Evolutionary conservation across 1,284 basidiomycete genomes (phyloP), one percentile per base, ranked within the genome.

Genomic region (Malassezia obtusa): DNA sequence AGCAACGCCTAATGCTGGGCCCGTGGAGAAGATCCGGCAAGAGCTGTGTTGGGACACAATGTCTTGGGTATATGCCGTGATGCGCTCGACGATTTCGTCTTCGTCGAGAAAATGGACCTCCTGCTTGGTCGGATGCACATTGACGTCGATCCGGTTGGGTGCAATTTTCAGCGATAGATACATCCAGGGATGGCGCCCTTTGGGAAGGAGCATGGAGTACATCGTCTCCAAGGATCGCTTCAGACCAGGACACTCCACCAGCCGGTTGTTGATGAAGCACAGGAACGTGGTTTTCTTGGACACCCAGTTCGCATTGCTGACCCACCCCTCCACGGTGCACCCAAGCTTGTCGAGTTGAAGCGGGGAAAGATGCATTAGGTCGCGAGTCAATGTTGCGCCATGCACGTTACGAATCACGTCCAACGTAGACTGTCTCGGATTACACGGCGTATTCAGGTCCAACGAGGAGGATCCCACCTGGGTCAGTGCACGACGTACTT

Each of bases 61-160:
- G 15, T 52, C 40, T 43, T 66, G 62, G 0, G 59, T 62, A 21
- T 53, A 50, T 14, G 45, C 31, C n/a, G 86, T 83, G 44, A 98
- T 82, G 7, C 77, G 78, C 61, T 89, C 84, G 4, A 86, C 84
- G 62, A 96, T 88, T 12, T 79, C 80, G 49, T 96, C 94, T 73
- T 98, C 89, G 62, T 95, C 83, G 50, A 96, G 76, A 66, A 98
- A 98, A 63, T 91, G 88, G 25, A 49, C 47, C 74, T 96, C 91
- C 33, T 86, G 85, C 75, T 99, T 98, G 1, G 94, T 98, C 0
- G 94, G 94, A 73, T 96, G 92, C 0, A 98, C 91, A 65, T 98
- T 98, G 52, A 96, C 91, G 67, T 99, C 94, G 10, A 99, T 84
- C 26, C 86, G 84, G 31, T 82, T 80, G 0, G 91, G 89, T 52